Conservation (phyloP, 2,329 filamentous ascomycete species). For the Verticillium dahliae region DNA sequence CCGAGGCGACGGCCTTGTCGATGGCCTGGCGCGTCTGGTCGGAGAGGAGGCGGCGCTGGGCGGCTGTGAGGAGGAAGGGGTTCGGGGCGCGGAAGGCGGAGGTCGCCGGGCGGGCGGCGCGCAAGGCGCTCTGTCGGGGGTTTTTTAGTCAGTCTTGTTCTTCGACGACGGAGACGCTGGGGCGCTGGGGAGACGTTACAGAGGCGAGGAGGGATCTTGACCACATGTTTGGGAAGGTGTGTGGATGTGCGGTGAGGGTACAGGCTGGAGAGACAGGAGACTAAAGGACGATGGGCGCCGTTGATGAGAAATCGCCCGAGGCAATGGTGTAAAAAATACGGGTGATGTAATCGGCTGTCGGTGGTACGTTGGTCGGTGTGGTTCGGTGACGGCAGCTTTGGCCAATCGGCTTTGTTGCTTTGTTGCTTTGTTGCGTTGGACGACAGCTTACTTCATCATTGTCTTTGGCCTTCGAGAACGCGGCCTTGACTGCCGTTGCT, state of each 20-base stretch:
- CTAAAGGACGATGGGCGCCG: neutral
- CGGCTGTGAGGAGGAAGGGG: constrained; percentile 15
- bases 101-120: constrained; percentile 27
- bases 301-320: neutral
- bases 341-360: constrained; percentile 8
- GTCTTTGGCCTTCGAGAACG: too few relatives aligned
- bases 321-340: constrained; percentile 3
- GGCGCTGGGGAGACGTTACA: neutral
- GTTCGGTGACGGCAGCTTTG: neutral
- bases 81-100: constrained; percentile 13
- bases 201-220: constrained; percentile 3
- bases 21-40: constrained; percentile 76
- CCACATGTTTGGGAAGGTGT: constrained; percentile 1
- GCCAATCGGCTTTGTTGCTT: neutral
- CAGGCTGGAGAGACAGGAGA: neutral
- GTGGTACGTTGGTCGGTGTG: neutral
- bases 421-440: too few relatives aligned
- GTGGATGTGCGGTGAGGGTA: neutral
- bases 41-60: constrained; percentile 66
- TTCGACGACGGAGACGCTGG: neutral
- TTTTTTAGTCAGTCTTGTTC: constrained; percentile 2
- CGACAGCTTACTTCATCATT: too few relatives aligned
- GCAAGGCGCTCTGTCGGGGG: constrained; percentile 25
- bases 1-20: constrained; percentile 79
- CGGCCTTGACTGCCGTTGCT: too few relatives aligned